Percentiles rank a stretch among this genome's conserved stretches.
Evolutionary conservation across 2,329 filamentous ascomycete species (phyloP).

Genomic region (Apiospora saccharicola): DNA sequence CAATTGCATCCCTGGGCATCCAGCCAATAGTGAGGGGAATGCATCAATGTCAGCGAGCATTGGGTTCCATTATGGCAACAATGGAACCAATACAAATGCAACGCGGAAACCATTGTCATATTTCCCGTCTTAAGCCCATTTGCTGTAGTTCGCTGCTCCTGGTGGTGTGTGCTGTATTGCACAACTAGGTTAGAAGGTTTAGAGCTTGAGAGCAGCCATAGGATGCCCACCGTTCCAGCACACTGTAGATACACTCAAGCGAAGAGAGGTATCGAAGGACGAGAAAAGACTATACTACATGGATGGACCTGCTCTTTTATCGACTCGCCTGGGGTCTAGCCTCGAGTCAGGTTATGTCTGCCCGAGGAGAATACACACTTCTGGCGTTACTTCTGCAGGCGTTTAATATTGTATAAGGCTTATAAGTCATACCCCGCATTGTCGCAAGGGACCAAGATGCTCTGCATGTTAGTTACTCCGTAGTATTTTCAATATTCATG

Average conservation of each 20-base stretch:
- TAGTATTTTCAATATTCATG: neutral
- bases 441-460: neutral
- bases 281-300: neutral
- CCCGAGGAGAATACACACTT: neutral
- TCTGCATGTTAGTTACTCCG: neutral
- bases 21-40: no score
- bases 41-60: no score
- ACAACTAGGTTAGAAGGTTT: no score
- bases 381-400: neutral
- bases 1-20: no score
- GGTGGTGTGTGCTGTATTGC: no score
- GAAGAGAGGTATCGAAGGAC: neutral
- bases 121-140: no score
- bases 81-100: no score
- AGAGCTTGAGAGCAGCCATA: neutral
- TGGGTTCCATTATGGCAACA: no score
- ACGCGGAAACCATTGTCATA: no score
- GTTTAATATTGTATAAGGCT: neutral
- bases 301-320: neutral
- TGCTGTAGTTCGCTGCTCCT: no score
- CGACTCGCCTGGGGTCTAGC: neutral
- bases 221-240: neutral
- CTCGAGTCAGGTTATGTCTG: neutral
- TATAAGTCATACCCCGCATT: constrained; percentile 1
- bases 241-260: neutral